Conservation (phyloP, 2,329 filamentous ascomycete genomes). For the Geosmithia morbida region DNA sequence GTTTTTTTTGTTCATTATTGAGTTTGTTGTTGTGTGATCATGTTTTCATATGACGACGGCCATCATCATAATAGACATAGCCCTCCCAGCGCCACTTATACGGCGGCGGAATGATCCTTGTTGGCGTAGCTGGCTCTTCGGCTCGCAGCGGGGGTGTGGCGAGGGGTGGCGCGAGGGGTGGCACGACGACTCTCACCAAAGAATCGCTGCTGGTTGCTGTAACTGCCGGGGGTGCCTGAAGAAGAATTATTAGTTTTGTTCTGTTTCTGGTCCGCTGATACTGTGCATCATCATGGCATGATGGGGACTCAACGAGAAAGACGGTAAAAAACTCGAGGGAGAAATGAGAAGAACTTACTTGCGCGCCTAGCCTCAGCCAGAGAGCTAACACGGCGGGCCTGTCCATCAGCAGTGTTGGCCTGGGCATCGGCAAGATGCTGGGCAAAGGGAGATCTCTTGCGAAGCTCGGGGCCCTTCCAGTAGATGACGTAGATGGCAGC, state of each 20-base stretch:
- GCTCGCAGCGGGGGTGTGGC: conserved; percentile 20
- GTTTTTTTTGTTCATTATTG: too few species aligned
- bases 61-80: background rate
- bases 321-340: background rate
- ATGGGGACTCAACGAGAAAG: background rate
- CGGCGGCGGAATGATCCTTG: background rate
- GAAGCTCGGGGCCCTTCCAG: conserved; percentile 45
- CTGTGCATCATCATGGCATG: background rate
- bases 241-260: background rate
- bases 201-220: conserved; percentile 24
- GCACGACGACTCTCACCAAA: conserved; percentile 22
- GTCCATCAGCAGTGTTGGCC: conserved; percentile 8
- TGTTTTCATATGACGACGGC: too few species aligned
- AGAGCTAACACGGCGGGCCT: conserved; percentile 11
- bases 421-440: conserved; percentile 39
- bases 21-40: too few species aligned
- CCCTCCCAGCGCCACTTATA: background rate
- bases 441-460: conserved; percentile 48
- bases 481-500: conserved; percentile 53
- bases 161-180: conserved; percentile 19
- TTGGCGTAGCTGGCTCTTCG: conserved; percentile 13
- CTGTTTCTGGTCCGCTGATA: too few species aligned
- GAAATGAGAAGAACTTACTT: conserved; percentile 13
- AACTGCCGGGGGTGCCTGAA: conserved; percentile 12
- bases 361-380: conserved; percentile 9